A percentile compares a stretch with the other conserved stretches of the same genome.
These are phyloP conservation scores for Fraxinus americana DNA, from an alignment of 257 asterid species.

Conservation along the genomic window DNA sequence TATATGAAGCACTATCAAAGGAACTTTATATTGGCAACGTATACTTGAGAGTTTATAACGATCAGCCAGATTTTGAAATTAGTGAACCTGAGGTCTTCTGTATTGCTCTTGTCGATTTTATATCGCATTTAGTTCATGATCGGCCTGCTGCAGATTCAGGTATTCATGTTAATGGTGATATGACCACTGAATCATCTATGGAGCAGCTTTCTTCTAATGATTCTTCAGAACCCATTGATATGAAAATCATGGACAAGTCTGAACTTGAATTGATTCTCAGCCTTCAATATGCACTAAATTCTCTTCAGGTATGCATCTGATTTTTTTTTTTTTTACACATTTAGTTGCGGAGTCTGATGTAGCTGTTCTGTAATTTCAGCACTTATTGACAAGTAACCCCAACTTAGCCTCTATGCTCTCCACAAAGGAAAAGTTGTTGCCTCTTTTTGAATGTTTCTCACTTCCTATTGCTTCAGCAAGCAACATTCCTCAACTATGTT, in stretches of 20 bases:
- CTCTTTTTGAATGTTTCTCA: constrained; percentile 92
- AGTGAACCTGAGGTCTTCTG: constrained; percentile 90
- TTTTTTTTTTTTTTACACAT: not conserved
- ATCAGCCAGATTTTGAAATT: constrained; percentile 91
- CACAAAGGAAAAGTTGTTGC: constrained; percentile 81
- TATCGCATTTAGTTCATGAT: constrained; percentile 64
- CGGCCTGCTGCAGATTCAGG: constrained; percentile 35
- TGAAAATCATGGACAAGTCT: constrained; percentile 41
- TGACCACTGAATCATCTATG: constrained; percentile 39
- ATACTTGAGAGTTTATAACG: constrained; percentile 89
- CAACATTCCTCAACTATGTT: constrained; percentile 85
- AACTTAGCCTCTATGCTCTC: constrained; percentile 86
- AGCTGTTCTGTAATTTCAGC: constrained; percentile 51
- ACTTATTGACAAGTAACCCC: constrained; percentile 81
- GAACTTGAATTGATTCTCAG: constrained; percentile 66
- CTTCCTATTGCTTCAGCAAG: constrained; percentile 74
- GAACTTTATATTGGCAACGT: constrained; percentile 93
- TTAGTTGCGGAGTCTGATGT: constrained; percentile 28
- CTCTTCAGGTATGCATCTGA: constrained; percentile 72
- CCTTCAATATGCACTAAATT: constrained; percentile 68
- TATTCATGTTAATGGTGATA: constrained; percentile 41
- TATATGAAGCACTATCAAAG: constrained; percentile 77
- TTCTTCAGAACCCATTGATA: constrained; percentile 45
- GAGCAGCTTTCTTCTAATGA: constrained; percentile 48
- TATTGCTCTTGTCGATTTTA: constrained; percentile 83